These are phyloP conservation scores for Dactylonectria estremocensis DNA, from an alignment of 2,329 filamentous ascomycete genomes.

Conservation along the genomic window DNA sequence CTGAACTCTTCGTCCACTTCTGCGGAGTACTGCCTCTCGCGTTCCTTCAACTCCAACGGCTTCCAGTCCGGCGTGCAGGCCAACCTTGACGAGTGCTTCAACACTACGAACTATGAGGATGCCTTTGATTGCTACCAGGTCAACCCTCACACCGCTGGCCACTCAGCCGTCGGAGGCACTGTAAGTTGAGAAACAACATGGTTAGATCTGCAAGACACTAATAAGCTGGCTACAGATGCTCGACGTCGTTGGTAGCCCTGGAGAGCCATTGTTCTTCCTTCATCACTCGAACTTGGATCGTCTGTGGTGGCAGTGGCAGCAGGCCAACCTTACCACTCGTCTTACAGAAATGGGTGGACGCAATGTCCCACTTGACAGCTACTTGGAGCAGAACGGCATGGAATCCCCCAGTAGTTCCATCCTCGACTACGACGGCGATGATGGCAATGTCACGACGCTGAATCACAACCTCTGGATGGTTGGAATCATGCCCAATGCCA, in stretches of 20 bases:
- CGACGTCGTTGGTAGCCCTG: slow-evolving; percentile 25
- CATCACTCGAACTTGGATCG: slow-evolving; percentile 35
- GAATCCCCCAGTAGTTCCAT: slow-evolving; percentile 16
- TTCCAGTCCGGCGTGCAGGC: slow-evolving; percentile 21
- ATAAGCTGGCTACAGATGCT: slow-evolving; percentile 17
- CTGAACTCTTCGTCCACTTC: slow-evolving; percentile 4
- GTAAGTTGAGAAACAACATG: slow-evolving; percentile 11
- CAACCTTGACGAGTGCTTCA: slow-evolving; percentile 27
- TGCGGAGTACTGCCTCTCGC: slow-evolving; percentile 18
- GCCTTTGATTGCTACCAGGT: slow-evolving; percentile 30
- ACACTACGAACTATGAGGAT: slow-evolving; percentile 16
- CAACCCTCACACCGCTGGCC: slow-evolving; percentile 26
- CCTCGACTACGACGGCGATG: slow-evolving; percentile 29
- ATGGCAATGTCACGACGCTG: slow-evolving; percentile 29
- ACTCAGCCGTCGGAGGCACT: slow-evolving; percentile 26
- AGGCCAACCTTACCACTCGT: slow-evolving; percentile 26
- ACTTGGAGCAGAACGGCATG: slow-evolving; percentile 20
- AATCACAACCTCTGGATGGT: slow-evolving; percentile 34
- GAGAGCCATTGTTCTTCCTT: slow-evolving; percentile 30
- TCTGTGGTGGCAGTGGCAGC: slow-evolving; percentile 41
- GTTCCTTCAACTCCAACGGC: slow-evolving; percentile 17
- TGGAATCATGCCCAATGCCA: slow-evolving; percentile 44
- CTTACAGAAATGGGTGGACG: slow-evolving; percentile 43
- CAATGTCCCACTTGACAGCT: slow-evolving; percentile 44
- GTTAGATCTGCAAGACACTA: neutral